Evolutionary conservation across 2,329 filamentous ascomycete genomes (phyloP).

Genomic region (Fusarium euwallaceae): DNA sequence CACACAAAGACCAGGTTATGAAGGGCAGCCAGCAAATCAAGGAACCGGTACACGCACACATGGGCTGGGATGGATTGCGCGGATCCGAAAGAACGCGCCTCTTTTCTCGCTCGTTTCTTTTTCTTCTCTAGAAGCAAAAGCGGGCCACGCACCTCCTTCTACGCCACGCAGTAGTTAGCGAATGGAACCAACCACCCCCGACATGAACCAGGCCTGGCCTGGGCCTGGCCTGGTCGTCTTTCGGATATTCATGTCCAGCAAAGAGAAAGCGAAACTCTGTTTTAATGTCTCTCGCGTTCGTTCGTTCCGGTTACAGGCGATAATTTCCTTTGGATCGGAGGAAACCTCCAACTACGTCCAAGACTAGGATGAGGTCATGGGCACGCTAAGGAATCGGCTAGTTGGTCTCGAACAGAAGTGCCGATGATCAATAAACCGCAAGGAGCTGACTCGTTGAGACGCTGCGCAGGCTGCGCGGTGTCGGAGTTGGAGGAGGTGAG

Average conservation of each 20-base stretch:
- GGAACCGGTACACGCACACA: not conserved
- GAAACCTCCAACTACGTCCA: not conserved
- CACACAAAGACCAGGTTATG: too few species aligned
- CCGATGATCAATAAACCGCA: conserved; percentile 25
- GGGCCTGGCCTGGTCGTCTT: not conserved
- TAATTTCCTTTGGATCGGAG: conserved; percentile 13
- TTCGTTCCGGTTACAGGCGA: conserved; percentile 18
- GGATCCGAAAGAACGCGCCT: not conserved
- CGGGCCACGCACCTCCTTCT: not conserved
- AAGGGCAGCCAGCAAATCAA: not conserved
- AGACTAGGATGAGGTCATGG: conserved; percentile 28
- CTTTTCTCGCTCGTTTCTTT: not conserved
- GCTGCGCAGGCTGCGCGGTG: not conserved
- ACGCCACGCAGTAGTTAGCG: not conserved
- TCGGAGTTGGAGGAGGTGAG: not conserved
- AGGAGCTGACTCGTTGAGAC: not conserved
- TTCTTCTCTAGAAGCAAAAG: conserved; percentile 5
- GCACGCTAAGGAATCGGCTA: conserved; percentile 17
- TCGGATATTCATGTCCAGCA: not conserved
- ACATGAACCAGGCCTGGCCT: not conserved
- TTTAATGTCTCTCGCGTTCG: not conserved
- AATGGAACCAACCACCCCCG: not conserved
- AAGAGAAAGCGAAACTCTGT: not conserved
- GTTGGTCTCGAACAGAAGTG: conserved; percentile 23
- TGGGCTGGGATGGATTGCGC: not conserved